Evolutionary conservation across 768 basidiomycete genomes (phyloP).

Genomic region (Podaxis rugospora): DNA sequence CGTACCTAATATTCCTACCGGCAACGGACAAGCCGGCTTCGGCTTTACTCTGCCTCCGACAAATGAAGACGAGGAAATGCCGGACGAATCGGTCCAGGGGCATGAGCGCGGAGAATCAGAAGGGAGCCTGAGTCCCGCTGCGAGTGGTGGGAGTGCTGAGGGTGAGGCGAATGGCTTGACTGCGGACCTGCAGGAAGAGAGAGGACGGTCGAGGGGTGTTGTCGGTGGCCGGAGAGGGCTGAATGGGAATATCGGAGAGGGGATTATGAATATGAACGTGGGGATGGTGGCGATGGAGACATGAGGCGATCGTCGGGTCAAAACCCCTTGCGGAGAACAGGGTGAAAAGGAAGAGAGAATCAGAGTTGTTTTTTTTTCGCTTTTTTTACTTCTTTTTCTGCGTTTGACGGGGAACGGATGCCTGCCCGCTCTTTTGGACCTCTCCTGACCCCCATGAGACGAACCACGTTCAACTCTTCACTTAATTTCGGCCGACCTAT

Average conservation of each 20-base stretch:
- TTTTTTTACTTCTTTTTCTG: neutral
- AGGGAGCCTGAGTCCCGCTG: constrained; percentile 1
- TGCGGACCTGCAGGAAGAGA: constrained; percentile 13
- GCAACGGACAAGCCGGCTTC: neutral
- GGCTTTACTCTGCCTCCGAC: constrained; percentile 12
- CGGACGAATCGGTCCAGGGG: constrained; percentile 13
- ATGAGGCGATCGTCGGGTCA: constrained; percentile 7
- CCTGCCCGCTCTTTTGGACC: neutral
- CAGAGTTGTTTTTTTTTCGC: neutral
- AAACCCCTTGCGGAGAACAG: neutral
- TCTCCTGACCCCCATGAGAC: neutral
- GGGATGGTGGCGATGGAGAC: constrained; percentile 21
- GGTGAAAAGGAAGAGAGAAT: neutral
- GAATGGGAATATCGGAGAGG: constrained; percentile 3
- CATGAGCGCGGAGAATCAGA: constrained; percentile 4
- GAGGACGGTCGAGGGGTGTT: constrained; percentile 20
- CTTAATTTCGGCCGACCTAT: neutral
- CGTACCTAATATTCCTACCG: neutral
- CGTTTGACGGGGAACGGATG: neutral
- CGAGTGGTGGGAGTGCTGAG: constrained; percentile 1
- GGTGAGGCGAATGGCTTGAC: constrained; percentile 1
- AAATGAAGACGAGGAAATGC: constrained; percentile 18
- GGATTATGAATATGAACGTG: constrained; percentile 11
- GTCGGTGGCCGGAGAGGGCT: constrained; percentile 9
- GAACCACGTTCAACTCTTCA: neutral